Evolutionary conservation across 1,139 yeast species (phyloP).

Genomic region (Yamadazyma siamensis): DNA sequence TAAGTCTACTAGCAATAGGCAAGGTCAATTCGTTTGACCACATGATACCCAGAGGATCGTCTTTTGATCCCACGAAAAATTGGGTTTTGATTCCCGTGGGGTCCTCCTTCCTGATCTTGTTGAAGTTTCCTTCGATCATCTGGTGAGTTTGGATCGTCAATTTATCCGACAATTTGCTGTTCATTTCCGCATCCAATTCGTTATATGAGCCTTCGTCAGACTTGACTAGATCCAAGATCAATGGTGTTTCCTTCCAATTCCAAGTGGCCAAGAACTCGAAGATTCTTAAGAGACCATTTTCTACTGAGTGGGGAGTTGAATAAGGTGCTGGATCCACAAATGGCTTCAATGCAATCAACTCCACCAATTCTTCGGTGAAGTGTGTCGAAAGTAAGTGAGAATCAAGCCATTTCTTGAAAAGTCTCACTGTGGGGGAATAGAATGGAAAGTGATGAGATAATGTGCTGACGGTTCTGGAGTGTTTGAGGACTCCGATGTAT

Average conservation of each 20-base stretch:
- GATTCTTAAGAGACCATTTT: conserved; percentile 76
- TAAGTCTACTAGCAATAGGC: conserved; percentile 82
- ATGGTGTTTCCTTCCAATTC: conserved; percentile 92
- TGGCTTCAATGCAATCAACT: conserved; percentile 75
- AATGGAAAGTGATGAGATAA: conserved; percentile 71
- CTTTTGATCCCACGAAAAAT: conserved; percentile 75
- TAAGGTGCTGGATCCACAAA: conserved; percentile 88
- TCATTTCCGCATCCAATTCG: conserved; percentile 17
- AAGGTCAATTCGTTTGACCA: conserved; percentile 74
- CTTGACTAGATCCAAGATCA: conserved; percentile 70
- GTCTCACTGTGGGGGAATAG: conserved; percentile 75
- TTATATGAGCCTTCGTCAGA: conserved; percentile 29
- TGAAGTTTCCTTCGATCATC: conserved; percentile 60
- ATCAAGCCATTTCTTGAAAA: conserved; percentile 87
- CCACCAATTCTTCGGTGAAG: conserved; percentile 74
- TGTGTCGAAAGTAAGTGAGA: conserved; percentile 63
- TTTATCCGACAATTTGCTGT: conserved; percentile 51
- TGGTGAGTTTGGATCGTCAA: conserved; percentile 63
- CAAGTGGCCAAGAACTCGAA: conserved; percentile 71
- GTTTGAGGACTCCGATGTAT: conserved; percentile 71
- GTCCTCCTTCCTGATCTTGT: conserved; percentile 65
- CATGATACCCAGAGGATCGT: conserved; percentile 77
- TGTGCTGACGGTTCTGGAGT: conserved; percentile 72
- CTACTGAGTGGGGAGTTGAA: conserved; percentile 72
- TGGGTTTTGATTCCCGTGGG: conserved; percentile 80